Base-by-base conservation (phyloP, 805 yeast genomes). In the Groenewaldozyma salmanticensis region DNA sequence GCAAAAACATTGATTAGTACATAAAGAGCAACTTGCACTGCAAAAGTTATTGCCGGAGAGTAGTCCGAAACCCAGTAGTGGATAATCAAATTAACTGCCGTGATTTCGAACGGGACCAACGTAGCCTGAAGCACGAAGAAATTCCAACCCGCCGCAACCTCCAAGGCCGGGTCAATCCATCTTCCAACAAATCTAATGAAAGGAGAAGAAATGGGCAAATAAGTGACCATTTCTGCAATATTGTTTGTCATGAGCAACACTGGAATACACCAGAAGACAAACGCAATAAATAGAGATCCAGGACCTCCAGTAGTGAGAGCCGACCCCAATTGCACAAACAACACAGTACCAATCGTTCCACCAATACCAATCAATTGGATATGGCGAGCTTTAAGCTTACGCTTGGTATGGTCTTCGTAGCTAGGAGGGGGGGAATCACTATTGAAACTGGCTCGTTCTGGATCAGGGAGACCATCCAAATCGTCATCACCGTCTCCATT, bases 11-110 rank as follows among this genome's bases (percentile, higher is more conserved):
- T 81, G 44, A 85, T 74, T 21, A 72, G 20, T 20, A 80, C 64
- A 53, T 83, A 81, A 16, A 83, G 55, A 2, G 70, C 75, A 17
- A 79, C 68, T 57, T 81, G 88, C 1, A 84, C 68, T 1, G 72
- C 70, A 45, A 85, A 65, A 2, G 87, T 72, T 16, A 75, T 79
- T 0, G 79, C 94, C 0, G 90, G 80, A 1, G 77, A 70, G 57
- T 76, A 83, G 51, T 77, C 88, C 47, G 75, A 77, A 45, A 83
- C 67, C 95, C 95, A 85, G 53, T 68, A 85, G 54, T 84, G 87
- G 36, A 85, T 69, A 52, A 85, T 77, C 11, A 85, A 71, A 50
- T 83, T 81, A 5, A 81, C 88, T 4, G 87, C 81, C 5, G 81
- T 81, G 40, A 85, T 78, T 61, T 86, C 95, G 52, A 79, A 82